Evolutionary conservation across 2,329 filamentous ascomycete species (phyloP), one percentile per base, ranked within the genome.

Genomic region (Knufia fluminis): DNA sequence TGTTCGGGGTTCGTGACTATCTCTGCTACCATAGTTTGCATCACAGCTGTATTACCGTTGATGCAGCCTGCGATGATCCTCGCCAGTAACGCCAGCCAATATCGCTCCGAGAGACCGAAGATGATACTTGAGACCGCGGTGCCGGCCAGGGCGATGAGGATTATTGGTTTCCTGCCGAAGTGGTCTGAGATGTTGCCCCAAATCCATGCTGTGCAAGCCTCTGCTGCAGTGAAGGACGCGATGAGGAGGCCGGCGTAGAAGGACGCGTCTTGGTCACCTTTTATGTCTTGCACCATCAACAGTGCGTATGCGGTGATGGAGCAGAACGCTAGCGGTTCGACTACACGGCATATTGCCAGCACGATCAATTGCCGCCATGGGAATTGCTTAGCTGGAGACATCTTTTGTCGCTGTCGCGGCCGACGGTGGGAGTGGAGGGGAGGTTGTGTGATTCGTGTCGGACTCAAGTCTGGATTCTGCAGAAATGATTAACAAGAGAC

Each of bases 11-110:
- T 83, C 46, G 74, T 72, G 24, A 87, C 78, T 36, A 85, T 82
- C 64, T 87, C 84, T 1, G 77, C 77, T 39, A 86, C 83, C 76
- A 86, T 82, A 4, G 82, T 86, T 53, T 83, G 71, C 79, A 87
- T 82, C 3, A 87, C 82, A 0, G 82, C 83, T 1, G 85, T 76
- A 60, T 86, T 87, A 1, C 82, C 83, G 61, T 86, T 87, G 41
- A 85, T 64, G 6, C 76, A 67, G 0, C 85, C 85, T 0, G 83
- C 83, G 14, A 71, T 58, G 44, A 70, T 67, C 3, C 69, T 57
- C 10, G 68, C 69, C 12, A 69, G 56, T 28, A 71, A 56, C 1
- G 69, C 69, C 20, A 71, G 62, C 69, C 69, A 71, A 56, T 70
- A 71, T 10, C 54, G 57, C 49, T 62, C 60, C 4, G 69, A 66